phyloP scores from a whole-genome alignment of 768 basidiomycete species.

The Cyathus striatus region DNA sequence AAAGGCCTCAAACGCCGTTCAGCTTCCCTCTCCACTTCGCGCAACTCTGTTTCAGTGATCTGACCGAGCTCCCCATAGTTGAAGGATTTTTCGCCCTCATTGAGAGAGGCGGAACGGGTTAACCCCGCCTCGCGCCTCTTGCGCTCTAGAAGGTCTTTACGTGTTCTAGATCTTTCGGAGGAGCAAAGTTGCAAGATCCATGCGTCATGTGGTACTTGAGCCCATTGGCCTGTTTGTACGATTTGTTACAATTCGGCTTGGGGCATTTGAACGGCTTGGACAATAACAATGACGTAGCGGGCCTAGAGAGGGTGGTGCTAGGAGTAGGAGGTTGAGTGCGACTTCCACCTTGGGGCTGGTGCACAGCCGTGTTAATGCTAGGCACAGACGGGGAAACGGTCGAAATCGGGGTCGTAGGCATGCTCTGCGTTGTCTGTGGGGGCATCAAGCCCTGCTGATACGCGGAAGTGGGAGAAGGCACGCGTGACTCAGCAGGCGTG shows the following conservation, averaged over 20 bases:
- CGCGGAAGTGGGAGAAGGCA: slow-evolving; percentile 12
- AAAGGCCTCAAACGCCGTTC: slow-evolving; percentile 81
- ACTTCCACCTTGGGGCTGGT: slow-evolving; percentile 12
- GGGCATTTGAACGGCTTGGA: slow-evolving; percentile 92
- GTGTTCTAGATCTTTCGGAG: slow-evolving; percentile 79
- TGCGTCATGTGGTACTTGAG: slow-evolving; percentile 94
- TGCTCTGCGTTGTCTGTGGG: slow-evolving; percentile 8
- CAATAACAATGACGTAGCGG: slow-evolving; percentile 53
- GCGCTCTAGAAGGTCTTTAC: slow-evolving; percentile 64
- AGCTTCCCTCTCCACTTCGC: slow-evolving; percentile 79
- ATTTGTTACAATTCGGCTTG: slow-evolving; percentile 93
- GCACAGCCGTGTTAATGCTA: slow-evolving; percentile 5
- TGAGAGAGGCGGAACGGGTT: not conserved
- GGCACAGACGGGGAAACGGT: slow-evolving; percentile 11
- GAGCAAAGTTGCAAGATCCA: slow-evolving; percentile 90
- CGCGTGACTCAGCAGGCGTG: slow-evolving; percentile 46
- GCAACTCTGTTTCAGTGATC: slow-evolving; percentile 57
- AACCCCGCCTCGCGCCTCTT: slow-evolving; percentile 29
- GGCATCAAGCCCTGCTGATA: slow-evolving; percentile 7
- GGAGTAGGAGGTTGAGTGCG: slow-evolving; percentile 3
- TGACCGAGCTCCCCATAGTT: slow-evolving; percentile 36
- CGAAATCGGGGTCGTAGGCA: slow-evolving; percentile 14
- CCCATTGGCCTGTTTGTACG: slow-evolving; percentile 93
- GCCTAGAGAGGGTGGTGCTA: slow-evolving; percentile 23
- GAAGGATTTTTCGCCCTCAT: slow-evolving; percentile 4